phyloP scores from a whole-genome alignment of 2,329 filamentous ascomycete genomes.

The Aspergillus aculeatinus region DNA sequence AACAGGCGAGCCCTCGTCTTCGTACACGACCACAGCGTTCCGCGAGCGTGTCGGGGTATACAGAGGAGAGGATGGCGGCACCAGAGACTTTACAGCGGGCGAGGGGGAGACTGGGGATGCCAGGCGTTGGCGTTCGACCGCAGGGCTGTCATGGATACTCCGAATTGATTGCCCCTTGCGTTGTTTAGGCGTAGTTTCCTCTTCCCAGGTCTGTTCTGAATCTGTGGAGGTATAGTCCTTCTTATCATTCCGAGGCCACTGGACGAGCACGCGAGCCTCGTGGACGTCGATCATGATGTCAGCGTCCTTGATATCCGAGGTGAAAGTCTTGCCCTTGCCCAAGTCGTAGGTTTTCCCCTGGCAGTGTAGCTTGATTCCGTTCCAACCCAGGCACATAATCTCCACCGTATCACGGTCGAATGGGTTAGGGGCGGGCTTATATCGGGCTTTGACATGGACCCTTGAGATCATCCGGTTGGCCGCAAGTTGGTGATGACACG shows the following conservation, averaged over 20 bases:
- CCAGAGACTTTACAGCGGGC: slow-evolving; percentile 51
- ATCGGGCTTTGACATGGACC: slow-evolving; percentile 86
- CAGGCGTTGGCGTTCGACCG: slow-evolving; percentile 61
- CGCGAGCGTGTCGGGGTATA: slow-evolving; percentile 47
- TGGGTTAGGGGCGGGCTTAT: slow-evolving; percentile 66
- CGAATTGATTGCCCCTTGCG: slow-evolving; percentile 31
- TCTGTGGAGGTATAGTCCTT: slow-evolving; percentile 54
- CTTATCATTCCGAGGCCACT: slow-evolving; percentile 70
- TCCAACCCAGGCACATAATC: slow-evolving; percentile 92
- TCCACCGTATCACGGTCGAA: slow-evolving; percentile 77
- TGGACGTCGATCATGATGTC: slow-evolving; percentile 97
- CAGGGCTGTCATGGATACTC: slow-evolving; percentile 45
- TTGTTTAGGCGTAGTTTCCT: slow-evolving; percentile 46
- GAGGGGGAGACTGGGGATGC: slow-evolving; percentile 76
- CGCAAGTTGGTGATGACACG: slow-evolving; percentile 91
- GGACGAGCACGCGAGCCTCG: slow-evolving; percentile 82
- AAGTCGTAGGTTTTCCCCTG: slow-evolving; percentile 84
- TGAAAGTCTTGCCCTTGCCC: slow-evolving; percentile 83
- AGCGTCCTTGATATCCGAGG: slow-evolving; percentile 79
- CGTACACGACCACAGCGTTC: slow-evolving; percentile 63
- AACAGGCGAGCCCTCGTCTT: slow-evolving; percentile 64
- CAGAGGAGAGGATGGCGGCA: slow-evolving; percentile 43
- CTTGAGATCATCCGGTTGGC: slow-evolving; percentile 90
- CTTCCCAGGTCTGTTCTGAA: slow-evolving; percentile 72
- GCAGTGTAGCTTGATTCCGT: slow-evolving; percentile 89